Evolutionary conservation across 1,284 basidiomycete species (phyloP), one percentile per base, ranked within the genome.

Genomic region (Cutaneotrichosporon cyanovorans): DNA sequence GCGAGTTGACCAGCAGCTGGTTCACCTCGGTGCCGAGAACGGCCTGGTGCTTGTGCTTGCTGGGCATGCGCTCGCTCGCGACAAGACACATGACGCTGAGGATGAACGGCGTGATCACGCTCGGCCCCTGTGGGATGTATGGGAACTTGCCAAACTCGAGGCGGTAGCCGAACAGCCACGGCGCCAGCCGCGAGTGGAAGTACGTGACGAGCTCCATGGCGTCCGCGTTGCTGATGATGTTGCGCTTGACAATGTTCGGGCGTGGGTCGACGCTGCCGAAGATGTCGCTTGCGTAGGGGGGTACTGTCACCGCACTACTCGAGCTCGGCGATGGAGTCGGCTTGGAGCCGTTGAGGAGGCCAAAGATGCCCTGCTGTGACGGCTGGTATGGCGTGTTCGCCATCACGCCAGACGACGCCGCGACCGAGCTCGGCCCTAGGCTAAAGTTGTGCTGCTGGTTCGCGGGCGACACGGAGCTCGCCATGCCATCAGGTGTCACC

Each of bases 31-130:
- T 56, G 11, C 51, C 60, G 20, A 71, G 55, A 1, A 40, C 30
- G 2, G 22, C 28, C 19, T 45, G 42, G 45, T 60, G 54, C 28
- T 57, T 50, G 25, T 56, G 55, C n/a, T 50, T 45, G 1, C 36
- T 30, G 1, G 63, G 56, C 5, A 63, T 38, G 2, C 66, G 60
- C 36, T 69, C 66, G 2, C 61, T 58, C 0, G 64, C 51, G 16
- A 69, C 53, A 10, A 69, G 53, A 37, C 65, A 69, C 31, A 65
- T 45, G 11, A 68, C 61, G 14, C 57, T 58, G 28, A 69, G 60
- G 31, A 71, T 65, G 40, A 68, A 57, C 5, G 68, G 68, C 11
- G 68, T 69, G 31, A 71, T 67, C 2, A 46, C 48, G 6, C 40
- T 45, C 2, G 60, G 65, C 7, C 68, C 68, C 1, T 57, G 53